Evolutionary conservation across 2,329 filamentous ascomycete genomes (phyloP).

Genomic region (Apiospora koreana): DNA sequence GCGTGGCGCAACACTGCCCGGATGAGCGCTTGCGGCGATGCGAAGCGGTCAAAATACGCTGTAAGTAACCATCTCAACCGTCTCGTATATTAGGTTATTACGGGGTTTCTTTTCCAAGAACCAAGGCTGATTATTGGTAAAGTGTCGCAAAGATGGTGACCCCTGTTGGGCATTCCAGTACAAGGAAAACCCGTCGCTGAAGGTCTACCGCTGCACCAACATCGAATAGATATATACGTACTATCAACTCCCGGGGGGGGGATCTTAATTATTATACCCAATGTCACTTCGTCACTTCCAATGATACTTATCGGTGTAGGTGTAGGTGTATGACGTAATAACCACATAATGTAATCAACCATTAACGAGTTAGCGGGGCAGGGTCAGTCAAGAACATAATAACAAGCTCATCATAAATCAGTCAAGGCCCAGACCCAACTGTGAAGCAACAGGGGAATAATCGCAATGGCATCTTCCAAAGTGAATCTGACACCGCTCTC

Average conservation of each 20-base stretch:
- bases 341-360: background rate
- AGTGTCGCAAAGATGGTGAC: constrained; percentile 6
- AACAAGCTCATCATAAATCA: background rate
- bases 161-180: constrained; percentile 8
- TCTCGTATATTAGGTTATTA: too few relatives aligned
- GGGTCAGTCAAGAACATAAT: background rate
- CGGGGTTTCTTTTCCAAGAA: background rate
- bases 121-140: background rate
- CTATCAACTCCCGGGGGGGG: too few relatives aligned
- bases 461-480: constrained; percentile 17
- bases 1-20: background rate
- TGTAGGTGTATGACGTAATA: background rate
- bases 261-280: background rate
- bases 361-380: background rate
- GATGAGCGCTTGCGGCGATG: constrained; percentile 1
- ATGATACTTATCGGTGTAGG: background rate
- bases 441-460: too few relatives aligned
- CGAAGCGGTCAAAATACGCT: constrained; percentile 4
- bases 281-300: background rate
- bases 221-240: background rate
- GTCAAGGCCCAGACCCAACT: background rate
- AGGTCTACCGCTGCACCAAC: constrained; percentile 4
- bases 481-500: constrained; percentile 38
- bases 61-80: background rate
- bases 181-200: background rate